A percentile compares a stretch with the other conserved stretches of the same genome.
Conservation (phyloP, 345 rosid species). For the Citrus mangshanensis region DNA sequence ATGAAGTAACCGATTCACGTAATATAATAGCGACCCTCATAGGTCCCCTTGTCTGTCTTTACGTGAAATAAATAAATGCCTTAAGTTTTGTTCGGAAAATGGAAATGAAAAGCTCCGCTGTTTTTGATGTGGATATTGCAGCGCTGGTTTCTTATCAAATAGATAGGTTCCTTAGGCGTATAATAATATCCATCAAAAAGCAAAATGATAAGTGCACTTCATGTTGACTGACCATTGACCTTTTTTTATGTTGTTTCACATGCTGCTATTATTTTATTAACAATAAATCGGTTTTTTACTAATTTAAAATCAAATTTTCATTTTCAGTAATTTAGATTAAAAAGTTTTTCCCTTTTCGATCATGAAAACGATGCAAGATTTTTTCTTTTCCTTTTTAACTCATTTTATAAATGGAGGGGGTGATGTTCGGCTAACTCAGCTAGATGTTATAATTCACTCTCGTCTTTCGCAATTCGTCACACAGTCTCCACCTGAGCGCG, state of each 20-base stretch:
- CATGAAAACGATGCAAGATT: background rate
- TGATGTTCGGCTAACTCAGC: background rate
- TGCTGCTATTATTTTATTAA: background rate
- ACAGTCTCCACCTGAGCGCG: conserved; percentile 1
- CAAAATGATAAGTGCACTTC: background rate
- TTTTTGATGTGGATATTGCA: background rate
- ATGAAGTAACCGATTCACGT: background rate
- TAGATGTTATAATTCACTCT: background rate
- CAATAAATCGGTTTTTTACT: background rate
- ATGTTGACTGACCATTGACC: background rate
- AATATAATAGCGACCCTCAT: background rate
- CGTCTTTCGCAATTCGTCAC: background rate
- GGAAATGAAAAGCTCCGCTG: background rate
- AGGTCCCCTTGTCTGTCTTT: conserved; percentile 1
- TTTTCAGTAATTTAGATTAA: background rate
- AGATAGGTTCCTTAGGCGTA: background rate
- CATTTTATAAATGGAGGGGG: background rate
- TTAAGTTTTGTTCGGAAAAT: background rate
- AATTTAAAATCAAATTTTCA: background rate
- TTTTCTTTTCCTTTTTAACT: background rate
- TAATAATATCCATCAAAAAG: too few species aligned
- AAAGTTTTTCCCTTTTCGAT: too few species aligned
- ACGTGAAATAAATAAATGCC: background rate
- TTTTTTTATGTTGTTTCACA: background rate
- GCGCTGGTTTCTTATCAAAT: background rate